Conservation (phyloP, 108 stramenopile species). For the Skeletonema grethae region DNA sequence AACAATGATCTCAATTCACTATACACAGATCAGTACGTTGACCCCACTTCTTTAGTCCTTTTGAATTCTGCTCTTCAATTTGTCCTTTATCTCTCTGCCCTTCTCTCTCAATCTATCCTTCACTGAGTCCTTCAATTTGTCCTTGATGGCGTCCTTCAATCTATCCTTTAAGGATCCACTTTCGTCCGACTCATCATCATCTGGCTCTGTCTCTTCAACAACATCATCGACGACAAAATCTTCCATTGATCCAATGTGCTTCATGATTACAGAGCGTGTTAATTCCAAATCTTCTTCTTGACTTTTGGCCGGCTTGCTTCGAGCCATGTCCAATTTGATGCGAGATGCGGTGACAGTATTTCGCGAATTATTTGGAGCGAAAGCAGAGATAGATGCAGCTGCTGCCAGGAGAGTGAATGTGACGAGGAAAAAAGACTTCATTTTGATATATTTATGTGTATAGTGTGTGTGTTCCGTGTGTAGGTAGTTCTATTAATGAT, state of each 20-base stretch:
- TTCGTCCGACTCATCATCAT: conserved; percentile 15
- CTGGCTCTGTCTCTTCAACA: background rate
- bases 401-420: conserved; percentile 3
- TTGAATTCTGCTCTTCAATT: conserved; percentile 16
- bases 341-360: background rate
- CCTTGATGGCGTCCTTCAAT: conserved; percentile 7
- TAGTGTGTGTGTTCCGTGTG: too few species aligned
- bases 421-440: conserved; percentile 17
- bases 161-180: conserved; percentile 37
- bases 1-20: too few species aligned
- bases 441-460: background rate
- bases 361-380: conserved; percentile 7
- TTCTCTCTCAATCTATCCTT: conserved; percentile 20
- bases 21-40: background rate
- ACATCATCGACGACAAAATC: conserved; percentile 26
- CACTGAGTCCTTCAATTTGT: conserved; percentile 2
- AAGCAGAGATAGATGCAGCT: conserved; percentile 12
- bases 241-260: conserved; percentile 25
- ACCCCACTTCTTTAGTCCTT: background rate
- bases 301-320: conserved; percentile 29
- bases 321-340: conserved; percentile 3
- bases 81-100: conserved; percentile 17
- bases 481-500: too few species aligned
- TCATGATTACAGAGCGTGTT: conserved; percentile 64
- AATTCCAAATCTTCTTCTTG: conserved; percentile 71